Percentiles rank a stretch among this genome's conserved stretches.
phyloP scores from a whole-genome alignment of 495 filamentous ascomycete species.

The Trichoderma parareesei region DNA sequence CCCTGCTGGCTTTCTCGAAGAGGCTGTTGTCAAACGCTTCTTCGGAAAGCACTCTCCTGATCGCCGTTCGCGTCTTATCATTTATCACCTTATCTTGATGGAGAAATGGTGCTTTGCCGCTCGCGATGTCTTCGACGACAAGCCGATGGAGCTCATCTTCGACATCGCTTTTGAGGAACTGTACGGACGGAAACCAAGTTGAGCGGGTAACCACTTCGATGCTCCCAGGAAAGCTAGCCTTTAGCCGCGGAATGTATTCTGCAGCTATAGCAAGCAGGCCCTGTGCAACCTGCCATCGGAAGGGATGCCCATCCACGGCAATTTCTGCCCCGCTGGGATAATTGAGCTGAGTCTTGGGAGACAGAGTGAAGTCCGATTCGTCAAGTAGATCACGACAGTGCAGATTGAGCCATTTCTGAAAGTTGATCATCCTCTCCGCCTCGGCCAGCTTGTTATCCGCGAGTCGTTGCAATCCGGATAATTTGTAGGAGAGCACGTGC shows the following conservation, averaged over 20 bases:
- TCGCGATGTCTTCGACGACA: constrained; percentile 30
- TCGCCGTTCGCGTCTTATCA: constrained; percentile 28
- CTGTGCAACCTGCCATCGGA: constrained; percentile 39
- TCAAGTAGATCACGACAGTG: constrained; percentile 46
- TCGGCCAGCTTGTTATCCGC: constrained; percentile 28
- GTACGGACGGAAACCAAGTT: constrained; percentile 33
- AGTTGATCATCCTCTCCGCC: constrained; percentile 33
- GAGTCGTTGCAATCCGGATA: constrained; percentile 41
- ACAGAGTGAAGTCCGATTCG: constrained; percentile 47
- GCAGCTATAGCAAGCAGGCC: constrained; percentile 33
- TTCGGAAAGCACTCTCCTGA: constrained; percentile 26
- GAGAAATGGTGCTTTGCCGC: constrained; percentile 23
- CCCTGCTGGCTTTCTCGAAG: constrained; percentile 16
- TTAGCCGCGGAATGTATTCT: constrained; percentile 24
- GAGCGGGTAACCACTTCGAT: constrained; percentile 35
- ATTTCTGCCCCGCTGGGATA: constrained; percentile 43
- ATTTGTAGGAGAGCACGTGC: constrained; percentile 43
- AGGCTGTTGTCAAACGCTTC: constrained; percentile 16
- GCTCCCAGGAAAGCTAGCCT: constrained; percentile 29
- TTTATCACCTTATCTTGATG: constrained; percentile 17
- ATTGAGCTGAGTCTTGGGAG: constrained; percentile 39
- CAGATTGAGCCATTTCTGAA: constrained; percentile 40
- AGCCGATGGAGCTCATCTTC: constrained; percentile 33
- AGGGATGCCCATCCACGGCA: constrained; percentile 41
- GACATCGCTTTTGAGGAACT: constrained; percentile 37